Evolutionary conservation across 306 rosid species (phyloP).

Genomic region (Vigna reflexopilosa): DNA sequence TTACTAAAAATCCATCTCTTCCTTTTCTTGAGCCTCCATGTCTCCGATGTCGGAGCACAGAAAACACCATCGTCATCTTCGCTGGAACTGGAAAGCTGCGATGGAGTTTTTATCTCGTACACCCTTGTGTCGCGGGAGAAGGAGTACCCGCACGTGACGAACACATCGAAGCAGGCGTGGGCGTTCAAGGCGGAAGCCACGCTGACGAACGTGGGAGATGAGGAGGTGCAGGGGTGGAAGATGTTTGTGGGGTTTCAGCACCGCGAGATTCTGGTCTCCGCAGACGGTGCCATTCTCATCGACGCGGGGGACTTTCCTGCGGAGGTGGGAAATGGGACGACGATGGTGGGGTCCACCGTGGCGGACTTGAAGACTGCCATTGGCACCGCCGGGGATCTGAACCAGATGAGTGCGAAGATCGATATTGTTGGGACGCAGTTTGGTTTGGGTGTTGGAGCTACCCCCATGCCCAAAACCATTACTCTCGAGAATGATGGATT

Average conservation of each 20-base stretch:
- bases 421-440: slow-evolving; percentile 64
- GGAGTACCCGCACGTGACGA: slow-evolving; percentile 66
- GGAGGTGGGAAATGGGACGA: slow-evolving; percentile 71
- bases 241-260: slow-evolving; percentile 82
- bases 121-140: slow-evolving; percentile 52
- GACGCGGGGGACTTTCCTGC: slow-evolving; percentile 76
- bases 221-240: slow-evolving; percentile 72
- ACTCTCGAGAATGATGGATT: slow-evolving; percentile 74
- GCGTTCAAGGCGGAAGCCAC: slow-evolving; percentile 70
- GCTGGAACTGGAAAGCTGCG: slow-evolving; percentile 53
- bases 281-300: slow-evolving; percentile 53
- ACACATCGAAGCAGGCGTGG: slow-evolving; percentile 80
- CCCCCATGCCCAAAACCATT: slow-evolving; percentile 85
- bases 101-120: slow-evolving; percentile 79
- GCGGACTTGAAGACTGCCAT: slow-evolving; percentile 75
- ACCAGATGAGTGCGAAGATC: slow-evolving; percentile 61
- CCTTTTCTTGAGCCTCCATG: slow-evolving; percentile 19
- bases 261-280: slow-evolving; percentile 70
- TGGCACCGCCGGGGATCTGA: slow-evolving; percentile 66
- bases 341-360: slow-evolving; percentile 53
- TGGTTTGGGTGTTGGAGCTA: slow-evolving; percentile 51
- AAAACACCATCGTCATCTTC: not conserved
- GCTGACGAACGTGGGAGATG: slow-evolving; percentile 64
- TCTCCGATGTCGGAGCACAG: slow-evolving; percentile 49
- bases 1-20: not conserved